Conservation (phyloP, 257 asterid genomes). For the Cinchona pubescens region DNA sequence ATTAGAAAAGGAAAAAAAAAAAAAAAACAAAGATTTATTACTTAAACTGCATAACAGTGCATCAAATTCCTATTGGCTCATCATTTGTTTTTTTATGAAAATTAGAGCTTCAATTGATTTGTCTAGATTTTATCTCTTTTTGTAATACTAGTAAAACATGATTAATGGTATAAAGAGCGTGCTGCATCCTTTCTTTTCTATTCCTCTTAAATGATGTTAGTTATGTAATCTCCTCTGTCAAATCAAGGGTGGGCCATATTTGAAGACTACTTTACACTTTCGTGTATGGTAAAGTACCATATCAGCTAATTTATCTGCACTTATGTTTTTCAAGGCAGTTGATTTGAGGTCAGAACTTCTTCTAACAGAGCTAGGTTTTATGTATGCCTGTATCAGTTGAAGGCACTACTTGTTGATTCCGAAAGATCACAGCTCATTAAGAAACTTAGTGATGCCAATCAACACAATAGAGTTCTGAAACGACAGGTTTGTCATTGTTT, state of each 20-base stretch:
- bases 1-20: not conserved
- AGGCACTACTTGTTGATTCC: conserved; percentile 62
- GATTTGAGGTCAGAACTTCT: not conserved
- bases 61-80: too few species aligned
- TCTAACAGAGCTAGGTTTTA: conserved; percentile 8
- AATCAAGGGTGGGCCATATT: not conserved
- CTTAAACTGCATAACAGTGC: too few species aligned
- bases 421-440: conserved; percentile 65
- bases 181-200: not conserved
- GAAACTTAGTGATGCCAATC: conserved; percentile 93
- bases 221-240: not conserved
- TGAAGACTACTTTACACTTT: not conserved
- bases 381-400: conserved; percentile 48
- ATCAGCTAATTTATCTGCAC: not conserved
- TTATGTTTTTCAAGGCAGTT: not conserved
- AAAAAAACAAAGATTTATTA: not conserved
- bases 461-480: conserved; percentile 68
- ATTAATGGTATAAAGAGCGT: not conserved
- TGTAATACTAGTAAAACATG: too few species aligned
- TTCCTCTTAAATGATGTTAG: not conserved
- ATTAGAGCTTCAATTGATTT: too few species aligned
- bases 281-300: not conserved
- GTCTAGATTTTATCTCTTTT: too few species aligned
- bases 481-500: conserved; percentile 57
- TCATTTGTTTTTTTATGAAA: too few species aligned